Conservation (phyloP, 768 basidiomycete genomes). For the Auriculariales sp. region DNA sequence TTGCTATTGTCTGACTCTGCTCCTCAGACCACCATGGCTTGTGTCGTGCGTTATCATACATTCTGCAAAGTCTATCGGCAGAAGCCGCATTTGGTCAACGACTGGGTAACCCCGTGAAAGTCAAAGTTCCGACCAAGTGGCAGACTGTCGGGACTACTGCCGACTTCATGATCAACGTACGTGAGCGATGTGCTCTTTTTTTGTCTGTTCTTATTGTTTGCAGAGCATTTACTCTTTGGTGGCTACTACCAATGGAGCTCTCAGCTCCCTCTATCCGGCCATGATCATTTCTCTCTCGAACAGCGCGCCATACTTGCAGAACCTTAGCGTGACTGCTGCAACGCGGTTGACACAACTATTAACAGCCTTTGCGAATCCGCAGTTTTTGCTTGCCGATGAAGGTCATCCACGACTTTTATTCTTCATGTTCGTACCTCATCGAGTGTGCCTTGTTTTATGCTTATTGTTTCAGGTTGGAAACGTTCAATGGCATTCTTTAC, state of each 20-base stretch:
- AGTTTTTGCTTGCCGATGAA: slow-evolving; percentile 84
- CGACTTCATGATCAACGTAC: slow-evolving; percentile 79
- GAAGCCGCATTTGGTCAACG: slow-evolving; percentile 65
- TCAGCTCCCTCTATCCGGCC: slow-evolving; percentile 82
- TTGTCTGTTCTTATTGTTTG: not conserved
- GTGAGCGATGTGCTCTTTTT: slow-evolving; percentile 13
- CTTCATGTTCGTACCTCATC: slow-evolving; percentile 49
- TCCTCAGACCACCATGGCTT: slow-evolving; percentile 78
- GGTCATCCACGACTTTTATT: slow-evolving; percentile 87
- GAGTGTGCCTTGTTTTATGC: not conserved
- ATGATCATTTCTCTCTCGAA: slow-evolving; percentile 85
- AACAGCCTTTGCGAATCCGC: slow-evolving; percentile 78
- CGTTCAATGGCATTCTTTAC: slow-evolving; percentile 55
- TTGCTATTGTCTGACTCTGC: slow-evolving; percentile 1
- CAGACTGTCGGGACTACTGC: slow-evolving; percentile 54
- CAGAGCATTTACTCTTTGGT: slow-evolving; percentile 84
- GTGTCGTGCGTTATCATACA: slow-evolving; percentile 78
- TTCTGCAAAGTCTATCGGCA: slow-evolving; percentile 81
- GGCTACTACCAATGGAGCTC: slow-evolving; percentile 67
- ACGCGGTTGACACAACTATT: slow-evolving; percentile 80
- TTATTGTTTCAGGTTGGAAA: slow-evolving; percentile 51
- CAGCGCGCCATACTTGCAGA: slow-evolving; percentile 71
- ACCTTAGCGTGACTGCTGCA: slow-evolving; percentile 67
- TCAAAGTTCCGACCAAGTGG: slow-evolving; percentile 66
- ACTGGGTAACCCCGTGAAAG: slow-evolving; percentile 47